Evolutionary conservation across 352 stramenopile species (phyloP).

Genomic region (Pythium insidiosum): DNA sequence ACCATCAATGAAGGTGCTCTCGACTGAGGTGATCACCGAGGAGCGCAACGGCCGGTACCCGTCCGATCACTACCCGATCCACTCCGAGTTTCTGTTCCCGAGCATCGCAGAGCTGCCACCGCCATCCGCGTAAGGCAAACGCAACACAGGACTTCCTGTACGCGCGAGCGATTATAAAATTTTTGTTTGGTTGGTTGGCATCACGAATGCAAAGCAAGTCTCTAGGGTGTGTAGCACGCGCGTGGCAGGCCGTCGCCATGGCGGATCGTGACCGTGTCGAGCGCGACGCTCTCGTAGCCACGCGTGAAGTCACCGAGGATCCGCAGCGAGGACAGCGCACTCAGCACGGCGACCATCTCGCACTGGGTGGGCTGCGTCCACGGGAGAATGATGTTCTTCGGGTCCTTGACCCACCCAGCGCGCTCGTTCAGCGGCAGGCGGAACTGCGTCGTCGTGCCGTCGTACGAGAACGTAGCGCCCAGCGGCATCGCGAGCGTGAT

Average conservation of each 20-base stretch:
- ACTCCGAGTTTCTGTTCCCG: conserved; percentile 71
- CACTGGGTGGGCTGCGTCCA: conserved; percentile 73
- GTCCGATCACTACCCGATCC: conserved; percentile 86
- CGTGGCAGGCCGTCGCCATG: conserved; percentile 45
- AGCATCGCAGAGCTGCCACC: conserved; percentile 46
- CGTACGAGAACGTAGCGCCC: conserved; percentile 65
- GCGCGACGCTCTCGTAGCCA: conserved; percentile 84
- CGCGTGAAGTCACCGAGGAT: conserved; percentile 90
- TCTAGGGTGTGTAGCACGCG: conserved; percentile 27
- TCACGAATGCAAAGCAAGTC: background rate
- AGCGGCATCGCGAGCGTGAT: conserved; percentile 84
- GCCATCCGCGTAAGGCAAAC: too few species aligned
- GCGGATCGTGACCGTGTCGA: conserved; percentile 75
- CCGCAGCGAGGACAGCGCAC: conserved; percentile 67
- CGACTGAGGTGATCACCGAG: conserved; percentile 80
- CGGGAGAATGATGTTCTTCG: conserved; percentile 79
- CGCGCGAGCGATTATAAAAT: background rate
- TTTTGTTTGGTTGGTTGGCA: conserved; percentile 1
- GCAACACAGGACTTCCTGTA: conserved; percentile 9
- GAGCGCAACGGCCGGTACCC: conserved; percentile 76
- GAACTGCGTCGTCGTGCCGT: conserved; percentile 77
- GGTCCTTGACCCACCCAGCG: conserved; percentile 86
- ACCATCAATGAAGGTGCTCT: conserved; percentile 65
- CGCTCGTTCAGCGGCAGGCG: conserved; percentile 69
- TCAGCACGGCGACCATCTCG: conserved; percentile 85